Evolutionary conservation across 2,329 filamentous ascomycete species (phyloP).

Genomic region (Cladorrhinum sp.): DNA sequence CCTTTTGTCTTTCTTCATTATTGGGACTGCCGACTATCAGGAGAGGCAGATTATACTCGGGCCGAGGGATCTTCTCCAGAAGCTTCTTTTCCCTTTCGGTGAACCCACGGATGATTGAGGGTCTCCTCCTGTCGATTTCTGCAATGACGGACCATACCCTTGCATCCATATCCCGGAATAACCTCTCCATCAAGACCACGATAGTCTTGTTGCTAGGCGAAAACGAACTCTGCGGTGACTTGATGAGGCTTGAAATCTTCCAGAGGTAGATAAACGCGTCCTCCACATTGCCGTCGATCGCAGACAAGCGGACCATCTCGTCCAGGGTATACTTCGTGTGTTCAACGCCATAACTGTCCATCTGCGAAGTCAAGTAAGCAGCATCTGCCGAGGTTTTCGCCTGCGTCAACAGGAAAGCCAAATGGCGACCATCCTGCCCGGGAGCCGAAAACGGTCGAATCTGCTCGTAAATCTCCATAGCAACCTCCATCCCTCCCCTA

Average conservation of each 20-base stretch:
- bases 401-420: conserved; percentile 34
- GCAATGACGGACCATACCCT: conserved; percentile 34
- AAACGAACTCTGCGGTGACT: conserved; percentile 12
- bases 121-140: conserved; percentile 29
- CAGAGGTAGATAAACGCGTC: conserved; percentile 24
- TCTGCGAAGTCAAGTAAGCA: conserved; percentile 37
- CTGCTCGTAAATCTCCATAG: conserved; percentile 38
- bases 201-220: conserved; percentile 36
- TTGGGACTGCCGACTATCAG: background rate
- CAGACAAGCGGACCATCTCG: conserved; percentile 33
- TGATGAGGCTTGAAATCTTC: conserved; percentile 28
- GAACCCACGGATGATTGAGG: background rate
- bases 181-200: conserved; percentile 34
- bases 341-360: conserved; percentile 35
- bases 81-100: background rate
- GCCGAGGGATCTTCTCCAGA: background rate
- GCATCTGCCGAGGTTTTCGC: conserved; percentile 30
- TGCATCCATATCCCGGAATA: conserved; percentile 34
- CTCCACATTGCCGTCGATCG: conserved; percentile 34
- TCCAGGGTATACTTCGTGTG: conserved; percentile 32
- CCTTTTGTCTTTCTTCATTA: background rate
- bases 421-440: conserved; percentile 37
- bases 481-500: conserved; percentile 15
- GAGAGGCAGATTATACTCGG: background rate
- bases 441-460: conserved; percentile 35